Evolutionary conservation across 2,329 filamentous ascomycete genomes (phyloP).

Genomic region (Fusarium compactum): DNA sequence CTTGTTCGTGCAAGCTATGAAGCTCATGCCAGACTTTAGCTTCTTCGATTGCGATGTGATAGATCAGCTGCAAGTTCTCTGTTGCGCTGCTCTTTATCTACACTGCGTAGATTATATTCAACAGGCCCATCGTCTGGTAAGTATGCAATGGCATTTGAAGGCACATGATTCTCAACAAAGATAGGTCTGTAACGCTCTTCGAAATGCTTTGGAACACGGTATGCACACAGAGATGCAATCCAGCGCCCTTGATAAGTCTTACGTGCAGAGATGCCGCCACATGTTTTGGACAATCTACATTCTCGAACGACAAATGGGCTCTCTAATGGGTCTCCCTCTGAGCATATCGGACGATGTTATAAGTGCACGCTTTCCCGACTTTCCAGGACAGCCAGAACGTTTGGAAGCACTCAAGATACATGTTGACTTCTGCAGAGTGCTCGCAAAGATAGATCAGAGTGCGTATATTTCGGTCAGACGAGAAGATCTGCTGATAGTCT

Average conservation of each 20-base stretch:
- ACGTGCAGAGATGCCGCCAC: slow-evolving; percentile 28
- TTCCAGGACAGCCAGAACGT: slow-evolving; percentile 18
- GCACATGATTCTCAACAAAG: neutral
- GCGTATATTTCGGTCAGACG: neutral
- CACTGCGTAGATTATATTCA: slow-evolving; percentile 27
- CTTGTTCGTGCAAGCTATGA: slow-evolving; percentile 39
- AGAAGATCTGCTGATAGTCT: neutral
- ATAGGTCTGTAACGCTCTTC: slow-evolving; percentile 34
- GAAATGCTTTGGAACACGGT: slow-evolving; percentile 21
- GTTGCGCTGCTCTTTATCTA: slow-evolving; percentile 32
- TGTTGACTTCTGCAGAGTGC: slow-evolving; percentile 24
- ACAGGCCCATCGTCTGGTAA: slow-evolving; percentile 30
- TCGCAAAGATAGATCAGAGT: slow-evolving; percentile 42
- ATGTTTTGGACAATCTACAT: slow-evolving; percentile 40
- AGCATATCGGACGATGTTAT: slow-evolving; percentile 35
- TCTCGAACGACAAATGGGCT: slow-evolving; percentile 34
- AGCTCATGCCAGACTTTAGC: slow-evolving; percentile 37
- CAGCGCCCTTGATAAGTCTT: slow-evolving; percentile 12
- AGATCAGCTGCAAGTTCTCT: slow-evolving; percentile 37
- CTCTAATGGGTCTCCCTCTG: slow-evolving; percentile 35
- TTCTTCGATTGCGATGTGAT: slow-evolving; percentile 31
- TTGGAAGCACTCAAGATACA: slow-evolving; percentile 30
- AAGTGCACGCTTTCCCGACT: slow-evolving; percentile 29
- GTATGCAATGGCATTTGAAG: rapidly evolving
- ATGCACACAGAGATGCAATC: slow-evolving; percentile 42